Evolutionary conservation across 2,329 filamentous ascomycete species (phyloP).

Genomic region (Fusarium phyllophilum): DNA sequence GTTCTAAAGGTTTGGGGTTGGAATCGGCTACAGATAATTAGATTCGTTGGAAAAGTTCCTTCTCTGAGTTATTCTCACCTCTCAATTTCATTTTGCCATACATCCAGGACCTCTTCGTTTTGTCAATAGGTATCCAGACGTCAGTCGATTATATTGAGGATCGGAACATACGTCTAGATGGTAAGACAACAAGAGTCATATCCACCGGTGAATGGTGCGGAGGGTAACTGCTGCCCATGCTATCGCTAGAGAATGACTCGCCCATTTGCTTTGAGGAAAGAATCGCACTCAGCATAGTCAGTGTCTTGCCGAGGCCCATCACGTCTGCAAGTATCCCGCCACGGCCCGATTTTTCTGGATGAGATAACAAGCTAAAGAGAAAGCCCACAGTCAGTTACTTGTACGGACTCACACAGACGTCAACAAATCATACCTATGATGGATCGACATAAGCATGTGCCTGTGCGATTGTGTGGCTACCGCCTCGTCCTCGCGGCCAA

Average conservation of each 20-base stretch:
- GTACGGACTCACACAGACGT: fast-evolving
- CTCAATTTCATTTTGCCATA: not conserved
- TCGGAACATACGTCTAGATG: not conserved
- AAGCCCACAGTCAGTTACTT: too few relatives aligned
- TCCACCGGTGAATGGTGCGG: fast-evolving
- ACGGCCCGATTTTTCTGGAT: fast-evolving
- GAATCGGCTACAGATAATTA: too few relatives aligned
- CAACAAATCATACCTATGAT: fast-evolving
- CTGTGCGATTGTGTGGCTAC: not conserved
- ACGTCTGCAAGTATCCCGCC: slow-evolving; percentile 2
- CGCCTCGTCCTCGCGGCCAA: not conserved
- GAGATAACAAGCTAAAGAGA: not conserved
- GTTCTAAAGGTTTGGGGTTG: fast-evolving
- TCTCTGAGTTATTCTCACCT: not conserved
- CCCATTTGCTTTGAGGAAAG: not conserved
- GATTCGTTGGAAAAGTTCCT: too few relatives aligned
- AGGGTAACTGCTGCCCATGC: fast-evolving
- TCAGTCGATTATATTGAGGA: too few relatives aligned
- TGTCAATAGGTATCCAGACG: not conserved
- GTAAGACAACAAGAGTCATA: not conserved
- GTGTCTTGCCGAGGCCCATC: not conserved
- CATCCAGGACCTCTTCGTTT: not conserved
- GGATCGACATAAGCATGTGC: not conserved
- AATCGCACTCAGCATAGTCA: not conserved
- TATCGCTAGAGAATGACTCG: too few relatives aligned